phyloP scores from a whole-genome alignment of 2,329 filamentous ascomycete genomes.

The Xylaria sp. region DNA sequence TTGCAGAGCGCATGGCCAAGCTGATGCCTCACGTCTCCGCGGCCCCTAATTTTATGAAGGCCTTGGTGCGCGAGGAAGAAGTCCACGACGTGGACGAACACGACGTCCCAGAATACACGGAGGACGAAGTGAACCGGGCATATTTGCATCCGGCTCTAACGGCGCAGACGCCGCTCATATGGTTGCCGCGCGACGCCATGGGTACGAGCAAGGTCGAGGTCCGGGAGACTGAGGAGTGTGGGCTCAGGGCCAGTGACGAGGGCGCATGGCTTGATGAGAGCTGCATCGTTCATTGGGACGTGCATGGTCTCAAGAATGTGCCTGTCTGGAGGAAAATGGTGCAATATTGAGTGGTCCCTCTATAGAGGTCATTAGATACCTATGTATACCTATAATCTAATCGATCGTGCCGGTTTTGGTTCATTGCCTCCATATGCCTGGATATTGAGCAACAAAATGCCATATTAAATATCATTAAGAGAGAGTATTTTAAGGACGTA shows the following conservation, averaged over 20 bases:
- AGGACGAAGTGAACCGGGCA: constrained; percentile 46
- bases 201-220: constrained; percentile 72
- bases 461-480: too few species aligned
- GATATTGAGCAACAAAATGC: too few species aligned
- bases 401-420: not conserved
- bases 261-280: constrained; percentile 71
- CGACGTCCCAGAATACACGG: constrained; percentile 43
- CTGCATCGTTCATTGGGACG: constrained; percentile 43
- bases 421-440: too few species aligned
- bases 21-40: constrained; percentile 46
- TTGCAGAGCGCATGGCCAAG: constrained; percentile 41
- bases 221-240: constrained; percentile 66
- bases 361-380: not conserved
- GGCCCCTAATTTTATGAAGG: constrained; percentile 45
- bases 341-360: constrained; percentile 37
- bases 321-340: constrained; percentile 46
- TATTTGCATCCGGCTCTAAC: constrained; percentile 49
- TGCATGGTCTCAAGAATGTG: constrained; percentile 43
- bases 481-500: too few species aligned
- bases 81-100: constrained; percentile 37
- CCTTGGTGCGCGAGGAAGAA: constrained; percentile 42
- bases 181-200: constrained; percentile 71
- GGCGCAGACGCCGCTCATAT: constrained; percentile 66
- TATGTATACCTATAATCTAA: too few species aligned
- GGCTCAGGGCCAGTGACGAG: constrained; percentile 73